phyloP scores from a whole-genome alignment of 208 protist genomes.

The Wallacemonas sp. region DNA sequence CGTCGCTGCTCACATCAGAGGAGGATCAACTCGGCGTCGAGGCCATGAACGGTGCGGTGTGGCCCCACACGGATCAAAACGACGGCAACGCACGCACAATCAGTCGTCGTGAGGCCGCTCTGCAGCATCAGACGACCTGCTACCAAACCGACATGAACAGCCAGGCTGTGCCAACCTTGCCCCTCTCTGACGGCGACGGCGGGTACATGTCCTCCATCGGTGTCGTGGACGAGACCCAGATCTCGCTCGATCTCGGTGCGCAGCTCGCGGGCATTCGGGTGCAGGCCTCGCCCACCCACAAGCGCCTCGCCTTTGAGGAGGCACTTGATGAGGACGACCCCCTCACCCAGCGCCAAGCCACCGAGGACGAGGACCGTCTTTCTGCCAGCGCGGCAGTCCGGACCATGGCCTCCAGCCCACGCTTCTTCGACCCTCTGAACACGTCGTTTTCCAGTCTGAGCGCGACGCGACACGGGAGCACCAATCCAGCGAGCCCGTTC shows the following conservation, averaged over 20 bases:
- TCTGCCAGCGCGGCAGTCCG: too few relatives aligned
- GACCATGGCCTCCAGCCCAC: too few relatives aligned
- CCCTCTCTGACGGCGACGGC: neutral
- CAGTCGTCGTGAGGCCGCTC: constrained; percentile 6
- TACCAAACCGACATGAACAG: too few relatives aligned
- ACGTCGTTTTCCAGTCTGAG: neutral
- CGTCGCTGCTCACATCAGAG: neutral
- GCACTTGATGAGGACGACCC: constrained; percentile 31
- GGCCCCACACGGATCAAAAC: neutral
- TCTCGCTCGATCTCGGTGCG: constrained; percentile 5
- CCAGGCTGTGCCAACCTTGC: neutral
- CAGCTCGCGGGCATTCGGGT: constrained; percentile 16
- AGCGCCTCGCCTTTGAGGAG: constrained; percentile 62
- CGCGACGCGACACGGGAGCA: neutral
- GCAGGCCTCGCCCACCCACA: constrained; percentile 65
- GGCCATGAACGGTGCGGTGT: neutral
- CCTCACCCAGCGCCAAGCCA: neutral
- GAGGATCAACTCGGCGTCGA: neutral
- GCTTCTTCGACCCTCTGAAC: too few relatives aligned
- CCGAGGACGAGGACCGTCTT: neutral
- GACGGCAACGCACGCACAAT: neutral
- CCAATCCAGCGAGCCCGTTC: constrained; percentile 1
- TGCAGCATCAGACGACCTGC: too few relatives aligned
- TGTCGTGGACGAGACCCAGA: constrained; percentile 8
- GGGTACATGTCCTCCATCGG: constrained; percentile 7